Evolutionary conservation across 495 filamentous ascomycete genomes (phyloP), one percentile per base, ranked within the genome.

Genomic region (Lasiosphaeria ovina): DNA sequence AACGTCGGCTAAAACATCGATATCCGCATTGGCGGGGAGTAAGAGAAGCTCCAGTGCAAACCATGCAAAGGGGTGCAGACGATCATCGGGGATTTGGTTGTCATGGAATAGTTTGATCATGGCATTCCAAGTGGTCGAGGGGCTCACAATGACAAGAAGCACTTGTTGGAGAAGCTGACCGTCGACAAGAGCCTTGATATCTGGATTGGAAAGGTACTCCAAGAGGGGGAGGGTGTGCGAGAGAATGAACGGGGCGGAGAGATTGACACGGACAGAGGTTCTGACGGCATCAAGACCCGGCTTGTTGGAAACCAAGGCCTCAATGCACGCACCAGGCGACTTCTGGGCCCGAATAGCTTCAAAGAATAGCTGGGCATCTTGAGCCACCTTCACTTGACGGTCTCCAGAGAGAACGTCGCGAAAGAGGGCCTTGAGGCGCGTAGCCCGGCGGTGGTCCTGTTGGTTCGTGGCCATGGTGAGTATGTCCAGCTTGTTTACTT

Each of bases 91-190:
- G 31, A 90, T 72, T 4, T 69, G 44, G 14, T 69, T 57, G 1
- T 60, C 61, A 3, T 63, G 62, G 55, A 81, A 80, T 0, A 81
- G 64, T 1, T 76, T 57, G n/a, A 83, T 44, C 6, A 89, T 71
- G 1, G 78, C 73, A 50, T 82, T 74, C 87, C 87, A 90, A 35
- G 90, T 77, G 0, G 80, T 78, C 0, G 83, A 84, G 0, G 89
- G 87, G 17, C 87, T 76, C 0, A 82, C 72, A 6, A 89, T 76
- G 14, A 68, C 62, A 8, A 74, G 58, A 4, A 90, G 63, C 35
- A 90, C 47, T 42, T 84, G 72, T 5, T 73, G 70, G 0, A 90
- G 74, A 47, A 87, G 77, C 7, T 78, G 69, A 0, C 88, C 89
- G 52, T 79, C 76, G 42, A 72, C 78, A 4, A 89, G 73, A 4